phyloP scores from a whole-genome alignment of 768 basidiomycete genomes.

The Albatrellus ellisii region DNA sequence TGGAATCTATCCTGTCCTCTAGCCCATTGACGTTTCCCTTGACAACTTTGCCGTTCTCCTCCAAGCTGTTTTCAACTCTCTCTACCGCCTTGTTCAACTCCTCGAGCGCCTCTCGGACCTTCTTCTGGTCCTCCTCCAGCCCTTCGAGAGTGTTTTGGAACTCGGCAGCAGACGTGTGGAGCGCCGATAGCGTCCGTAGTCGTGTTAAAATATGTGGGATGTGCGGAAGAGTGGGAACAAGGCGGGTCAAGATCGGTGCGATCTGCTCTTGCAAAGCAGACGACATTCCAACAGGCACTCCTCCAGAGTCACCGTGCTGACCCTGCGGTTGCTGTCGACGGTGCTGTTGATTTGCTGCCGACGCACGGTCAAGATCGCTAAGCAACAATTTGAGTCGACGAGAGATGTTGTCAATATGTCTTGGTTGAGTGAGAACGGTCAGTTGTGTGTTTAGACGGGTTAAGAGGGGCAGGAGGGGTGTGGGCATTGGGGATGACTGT shows the following conservation, averaged over 20 bases:
- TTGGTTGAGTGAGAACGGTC: slow-evolving; percentile 82
- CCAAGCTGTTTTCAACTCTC: slow-evolving; percentile 63
- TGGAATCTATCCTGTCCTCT: slow-evolving; percentile 39
- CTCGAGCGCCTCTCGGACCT: slow-evolving; percentile 44
- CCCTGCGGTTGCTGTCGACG: slow-evolving; percentile 32
- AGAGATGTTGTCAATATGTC: slow-evolving; percentile 92
- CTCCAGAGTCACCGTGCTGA: slow-evolving; percentile 6
- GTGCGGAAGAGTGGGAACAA: slow-evolving; percentile 63
- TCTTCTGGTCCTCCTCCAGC: slow-evolving; percentile 63
- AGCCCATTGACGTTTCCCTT: slow-evolving; percentile 64
- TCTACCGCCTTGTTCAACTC: slow-evolving; percentile 59
- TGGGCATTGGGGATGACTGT: slow-evolving; percentile 59
- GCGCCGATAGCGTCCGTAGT: slow-evolving; percentile 64
- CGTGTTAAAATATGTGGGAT: slow-evolving; percentile 87
- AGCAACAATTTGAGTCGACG: slow-evolving; percentile 85
- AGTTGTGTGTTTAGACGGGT: slow-evolving; percentile 77
- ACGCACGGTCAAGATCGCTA: slow-evolving; percentile 81
- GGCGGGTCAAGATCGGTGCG: slow-evolving; percentile 53
- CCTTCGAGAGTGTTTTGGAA: slow-evolving; percentile 55
- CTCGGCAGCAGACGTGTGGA: slow-evolving; percentile 74
- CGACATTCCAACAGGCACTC: slow-evolving; percentile 11
- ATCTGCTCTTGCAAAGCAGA: slow-evolving; percentile 42
- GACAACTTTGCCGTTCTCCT: slow-evolving; percentile 57
- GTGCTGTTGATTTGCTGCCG: slow-evolving; percentile 23
- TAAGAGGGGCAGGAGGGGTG: slow-evolving; percentile 73